These are phyloP conservation scores for Neobulgaria alba DNA, from an alignment of 2,329 filamentous ascomycete genomes.

Conservation along the genomic window DNA sequence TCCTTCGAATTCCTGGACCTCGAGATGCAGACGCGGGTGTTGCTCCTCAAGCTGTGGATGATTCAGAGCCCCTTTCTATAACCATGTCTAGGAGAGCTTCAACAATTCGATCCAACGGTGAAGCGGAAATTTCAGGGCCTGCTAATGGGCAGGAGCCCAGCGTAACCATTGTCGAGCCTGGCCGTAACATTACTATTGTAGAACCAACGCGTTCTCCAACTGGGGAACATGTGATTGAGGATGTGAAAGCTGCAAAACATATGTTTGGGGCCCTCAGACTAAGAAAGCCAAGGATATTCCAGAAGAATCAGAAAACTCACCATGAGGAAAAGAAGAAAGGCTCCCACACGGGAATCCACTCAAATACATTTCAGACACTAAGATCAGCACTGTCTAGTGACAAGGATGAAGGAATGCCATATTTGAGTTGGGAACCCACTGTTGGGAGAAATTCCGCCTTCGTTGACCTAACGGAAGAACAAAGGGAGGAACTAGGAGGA, in stretches of 20 bases:
- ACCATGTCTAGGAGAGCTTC: conserved; percentile 16
- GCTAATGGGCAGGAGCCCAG: conserved; percentile 13
- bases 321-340: neutral
- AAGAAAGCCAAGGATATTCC: conserved; percentile 34
- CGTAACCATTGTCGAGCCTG: conserved; percentile 22
- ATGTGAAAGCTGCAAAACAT: conserved; percentile 17
- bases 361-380: conserved; percentile 48
- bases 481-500: conserved; percentile 88
- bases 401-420: conserved; percentile 62
- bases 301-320: conserved; percentile 29
- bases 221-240: conserved; percentile 25
- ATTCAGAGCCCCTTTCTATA: conserved; percentile 15
- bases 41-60: conserved; percentile 51
- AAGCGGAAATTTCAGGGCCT: conserved; percentile 1
- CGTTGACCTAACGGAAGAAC: conserved; percentile 76
- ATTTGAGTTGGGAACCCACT: conserved; percentile 89
- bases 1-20: conserved; percentile 83
- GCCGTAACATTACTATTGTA: conserved; percentile 25
- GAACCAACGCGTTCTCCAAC: conserved; percentile 17
- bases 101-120: conserved; percentile 9
- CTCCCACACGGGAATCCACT: too few relatives aligned
- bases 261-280: conserved; percentile 31
- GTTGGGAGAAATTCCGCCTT: conserved; percentile 91
- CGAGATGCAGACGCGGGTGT: conserved; percentile 81
- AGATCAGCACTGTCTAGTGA: conserved; percentile 34